Evolutionary conservation across 2,329 filamentous ascomycete species (phyloP).

Genomic region (Aureobasidium sp.): DNA sequence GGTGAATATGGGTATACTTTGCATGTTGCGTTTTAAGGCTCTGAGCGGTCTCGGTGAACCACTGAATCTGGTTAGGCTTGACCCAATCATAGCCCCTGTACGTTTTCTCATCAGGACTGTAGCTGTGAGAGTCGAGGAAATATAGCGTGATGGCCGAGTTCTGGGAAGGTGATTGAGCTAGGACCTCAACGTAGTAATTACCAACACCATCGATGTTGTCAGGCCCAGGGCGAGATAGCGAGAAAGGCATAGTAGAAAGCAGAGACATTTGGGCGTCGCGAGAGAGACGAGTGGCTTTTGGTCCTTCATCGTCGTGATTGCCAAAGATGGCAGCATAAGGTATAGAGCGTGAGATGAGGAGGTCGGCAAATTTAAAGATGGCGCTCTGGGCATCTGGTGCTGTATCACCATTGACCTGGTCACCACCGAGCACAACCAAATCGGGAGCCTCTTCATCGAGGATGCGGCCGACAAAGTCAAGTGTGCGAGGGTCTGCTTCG

Average conservation of each 20-base stretch:
- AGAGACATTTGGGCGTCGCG: conserved; percentile 77
- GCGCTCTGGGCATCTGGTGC: conserved; percentile 86
- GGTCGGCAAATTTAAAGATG: conserved; percentile 84
- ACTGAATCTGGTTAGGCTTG: conserved; percentile 86
- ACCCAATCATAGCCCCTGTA: conserved; percentile 97
- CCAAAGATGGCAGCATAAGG: conserved; percentile 93
- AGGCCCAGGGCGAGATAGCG: conserved; percentile 76
- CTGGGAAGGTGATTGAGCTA: conserved; percentile 68
- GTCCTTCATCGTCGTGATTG: conserved; percentile 92
- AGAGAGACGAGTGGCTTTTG: conserved; percentile 47
- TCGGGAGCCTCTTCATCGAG: conserved; percentile 92
- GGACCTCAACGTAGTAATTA: conserved; percentile 89
- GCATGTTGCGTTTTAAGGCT: conserved; percentile 59
- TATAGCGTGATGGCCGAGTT: conserved; percentile 95
- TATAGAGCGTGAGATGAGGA: conserved; percentile 79
- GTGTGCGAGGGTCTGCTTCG: conserved; percentile 82
- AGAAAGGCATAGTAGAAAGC: conserved; percentile 81
- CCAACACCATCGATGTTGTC: conserved; percentile 81
- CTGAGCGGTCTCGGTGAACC: conserved; percentile 78
- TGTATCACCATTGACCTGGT: conserved; percentile 92
- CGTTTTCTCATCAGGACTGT: conserved; percentile 80
- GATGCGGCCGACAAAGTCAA: conserved; percentile 78
- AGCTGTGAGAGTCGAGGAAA: conserved; percentile 85
- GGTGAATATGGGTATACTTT: conserved; percentile 85
- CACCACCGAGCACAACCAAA: conserved; percentile 82